Evolutionary conservation across 2,329 filamentous ascomycete species (phyloP).

Genomic region (Penicillium corylophilum): DNA sequence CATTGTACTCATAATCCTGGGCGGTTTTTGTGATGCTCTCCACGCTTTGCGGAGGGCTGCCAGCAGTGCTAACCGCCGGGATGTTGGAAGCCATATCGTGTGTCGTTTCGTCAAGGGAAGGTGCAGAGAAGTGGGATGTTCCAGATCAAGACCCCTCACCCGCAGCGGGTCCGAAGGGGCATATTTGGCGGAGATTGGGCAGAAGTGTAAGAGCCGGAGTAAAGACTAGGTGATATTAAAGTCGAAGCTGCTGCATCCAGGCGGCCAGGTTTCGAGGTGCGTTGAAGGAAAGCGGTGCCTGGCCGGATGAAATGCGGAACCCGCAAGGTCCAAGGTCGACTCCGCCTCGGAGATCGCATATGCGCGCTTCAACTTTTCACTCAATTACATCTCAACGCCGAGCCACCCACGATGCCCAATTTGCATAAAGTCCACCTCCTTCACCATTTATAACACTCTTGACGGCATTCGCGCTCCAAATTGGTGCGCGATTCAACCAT

Average conservation of each 20-base stretch:
- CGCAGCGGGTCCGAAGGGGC: constrained; percentile 13
- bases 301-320: constrained; percentile 12
- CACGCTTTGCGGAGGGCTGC: constrained; percentile 63
- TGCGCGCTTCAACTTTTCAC: background rate
- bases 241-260: constrained; percentile 25
- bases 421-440: background rate
- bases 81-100: constrained; percentile 27
- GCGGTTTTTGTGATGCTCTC: constrained; percentile 76
- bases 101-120: background rate
- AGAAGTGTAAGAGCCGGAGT: constrained; percentile 16
- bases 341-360: constrained; percentile 2
- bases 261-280: constrained; percentile 9
- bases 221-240: constrained; percentile 15
- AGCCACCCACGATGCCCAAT: background rate
- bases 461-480: background rate
- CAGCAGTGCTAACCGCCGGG: constrained; percentile 33
- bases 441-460: background rate
- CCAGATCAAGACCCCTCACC: constrained; percentile 15
- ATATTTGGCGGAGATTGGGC: constrained; percentile 12
- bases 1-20: constrained; percentile 77
- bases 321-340: constrained; percentile 12
- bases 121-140: constrained; percentile 2
- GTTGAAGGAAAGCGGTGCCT: constrained; percentile 5
- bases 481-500: background rate
- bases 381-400: background rate